Conservation (phyloP, 1,284 basidiomycete species). For the Cryptococcus sp. region DNA sequence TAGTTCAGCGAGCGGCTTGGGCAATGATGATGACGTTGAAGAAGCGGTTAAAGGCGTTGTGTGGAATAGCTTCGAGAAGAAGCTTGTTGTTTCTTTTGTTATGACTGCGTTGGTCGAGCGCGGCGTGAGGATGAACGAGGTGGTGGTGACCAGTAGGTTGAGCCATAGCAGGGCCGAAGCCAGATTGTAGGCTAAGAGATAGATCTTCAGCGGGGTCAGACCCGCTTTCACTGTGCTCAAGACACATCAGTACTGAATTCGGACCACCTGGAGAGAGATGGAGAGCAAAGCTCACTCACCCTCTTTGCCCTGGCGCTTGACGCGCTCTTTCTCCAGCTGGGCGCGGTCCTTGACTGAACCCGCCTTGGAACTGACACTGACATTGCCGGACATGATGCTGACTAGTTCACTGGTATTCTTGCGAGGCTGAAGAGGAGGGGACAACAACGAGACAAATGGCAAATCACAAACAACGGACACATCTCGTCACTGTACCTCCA, state of each 20-base stretch:
- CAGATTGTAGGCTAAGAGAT: constrained; percentile 77
- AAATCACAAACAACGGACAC: neutral
- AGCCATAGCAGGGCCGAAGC: constrained; percentile 72
- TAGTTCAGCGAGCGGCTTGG: constrained; percentile 48
- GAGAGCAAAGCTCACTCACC: constrained; percentile 6
- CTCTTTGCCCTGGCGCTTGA: constrained; percentile 17
- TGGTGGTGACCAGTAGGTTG: constrained; percentile 63
- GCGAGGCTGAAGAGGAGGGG: neutral
- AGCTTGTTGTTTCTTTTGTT: neutral
- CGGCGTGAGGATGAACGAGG: constrained; percentile 38
- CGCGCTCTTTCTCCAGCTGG: constrained; percentile 23
- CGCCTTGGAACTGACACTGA: neutral
- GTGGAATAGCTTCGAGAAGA: constrained; percentile 10
- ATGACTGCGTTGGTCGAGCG: constrained; percentile 7
- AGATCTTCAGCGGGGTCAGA: constrained; percentile 54
- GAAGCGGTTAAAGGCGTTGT: constrained; percentile 16
- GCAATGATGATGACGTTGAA: constrained; percentile 21
- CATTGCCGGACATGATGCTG: neutral
- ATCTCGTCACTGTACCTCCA: too few species aligned
- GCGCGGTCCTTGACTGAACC: constrained; percentile 5
- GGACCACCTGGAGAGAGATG: neutral
- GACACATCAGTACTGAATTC: neutral
- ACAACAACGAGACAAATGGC: neutral
- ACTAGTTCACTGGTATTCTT: neutral
- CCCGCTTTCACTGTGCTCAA: constrained; percentile 11